phyloP scores from a whole-genome alignment of 306 rosid species.

The Castanea sativa region DNA sequence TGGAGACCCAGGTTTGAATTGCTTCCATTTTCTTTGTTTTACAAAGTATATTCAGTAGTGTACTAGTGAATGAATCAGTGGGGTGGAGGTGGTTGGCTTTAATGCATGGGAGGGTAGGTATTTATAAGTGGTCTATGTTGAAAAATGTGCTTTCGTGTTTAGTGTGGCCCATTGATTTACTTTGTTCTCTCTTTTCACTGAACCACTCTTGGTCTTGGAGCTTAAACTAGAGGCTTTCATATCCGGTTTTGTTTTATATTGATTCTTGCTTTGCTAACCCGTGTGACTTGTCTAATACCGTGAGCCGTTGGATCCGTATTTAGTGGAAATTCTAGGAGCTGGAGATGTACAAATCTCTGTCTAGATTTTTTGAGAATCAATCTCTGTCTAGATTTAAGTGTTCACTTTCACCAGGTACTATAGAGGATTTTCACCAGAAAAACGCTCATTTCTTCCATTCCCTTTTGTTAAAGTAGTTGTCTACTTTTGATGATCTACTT shows the following conservation, averaged over 20 bases:
- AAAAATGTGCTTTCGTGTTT: constrained; percentile 5
- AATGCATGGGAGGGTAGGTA: constrained; percentile 6
- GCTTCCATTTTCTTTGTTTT: constrained; percentile 51
- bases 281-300: background rate
- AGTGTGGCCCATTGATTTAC: constrained; percentile 47
- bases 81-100: constrained; percentile 10
- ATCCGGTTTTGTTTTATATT: background rate
- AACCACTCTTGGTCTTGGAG: constrained; percentile 28
- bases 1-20: constrained; percentile 68
- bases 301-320: constrained; percentile 8
- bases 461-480: no score
- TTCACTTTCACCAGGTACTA: background rate
- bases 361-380: background rate
- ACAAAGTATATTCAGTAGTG: background rate
- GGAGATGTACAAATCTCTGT: background rate
- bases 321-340: background rate
- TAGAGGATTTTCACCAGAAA: background rate
- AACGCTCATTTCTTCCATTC: no score
- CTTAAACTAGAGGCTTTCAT: constrained; percentile 43
- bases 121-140: constrained; percentile 32
- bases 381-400: background rate
- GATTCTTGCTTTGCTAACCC: background rate
- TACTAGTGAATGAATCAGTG: background rate
- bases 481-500: no score
- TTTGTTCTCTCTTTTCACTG: constrained; percentile 9